phyloP scores from a whole-genome alignment of 352 stramenopile species.

The Phytopythium aichiense region DNA sequence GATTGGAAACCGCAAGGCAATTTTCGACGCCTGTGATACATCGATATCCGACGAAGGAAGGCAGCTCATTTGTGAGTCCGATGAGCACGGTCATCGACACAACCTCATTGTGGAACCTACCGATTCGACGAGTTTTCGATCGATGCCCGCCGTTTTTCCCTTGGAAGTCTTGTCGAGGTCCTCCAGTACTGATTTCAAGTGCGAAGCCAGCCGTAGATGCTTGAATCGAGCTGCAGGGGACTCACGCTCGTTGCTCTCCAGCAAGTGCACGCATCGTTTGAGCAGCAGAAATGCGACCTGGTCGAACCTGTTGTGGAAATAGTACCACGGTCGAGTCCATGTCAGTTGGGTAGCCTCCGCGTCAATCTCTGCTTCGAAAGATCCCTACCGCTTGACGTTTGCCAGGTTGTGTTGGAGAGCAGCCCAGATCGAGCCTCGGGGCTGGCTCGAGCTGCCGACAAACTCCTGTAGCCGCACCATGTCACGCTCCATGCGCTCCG shows the following conservation, averaged over 20 bases:
- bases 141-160: conserved; percentile 22
- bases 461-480: conserved; percentile 65
- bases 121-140: conserved; percentile 53
- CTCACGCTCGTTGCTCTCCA: conserved; percentile 34
- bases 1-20: conserved; percentile 39
- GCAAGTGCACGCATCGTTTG: conserved; percentile 38
- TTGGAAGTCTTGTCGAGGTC: conserved; percentile 21
- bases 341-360: conserved; percentile 2
- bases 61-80: neutral
- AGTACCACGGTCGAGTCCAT: neutral
- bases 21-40: conserved; percentile 25
- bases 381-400: conserved; percentile 55
- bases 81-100: neutral
- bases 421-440: conserved; percentile 60
- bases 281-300: conserved; percentile 58
- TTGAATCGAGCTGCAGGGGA: conserved; percentile 41
- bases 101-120: conserved; percentile 21
- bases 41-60: neutral
- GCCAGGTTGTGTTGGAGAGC: conserved; percentile 55
- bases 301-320: conserved; percentile 31
- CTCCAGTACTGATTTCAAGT: conserved; percentile 44
- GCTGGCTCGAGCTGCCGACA: conserved; percentile 41
- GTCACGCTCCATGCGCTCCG: conserved; percentile 42
- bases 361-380: neutral
- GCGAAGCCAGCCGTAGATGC: conserved; percentile 45